Percentiles rank a stretch among this genome's conserved stretches.
Conservation (phyloP, 2,329 filamentous ascomycete species). For the Geoglossum cookeanum region DNA sequence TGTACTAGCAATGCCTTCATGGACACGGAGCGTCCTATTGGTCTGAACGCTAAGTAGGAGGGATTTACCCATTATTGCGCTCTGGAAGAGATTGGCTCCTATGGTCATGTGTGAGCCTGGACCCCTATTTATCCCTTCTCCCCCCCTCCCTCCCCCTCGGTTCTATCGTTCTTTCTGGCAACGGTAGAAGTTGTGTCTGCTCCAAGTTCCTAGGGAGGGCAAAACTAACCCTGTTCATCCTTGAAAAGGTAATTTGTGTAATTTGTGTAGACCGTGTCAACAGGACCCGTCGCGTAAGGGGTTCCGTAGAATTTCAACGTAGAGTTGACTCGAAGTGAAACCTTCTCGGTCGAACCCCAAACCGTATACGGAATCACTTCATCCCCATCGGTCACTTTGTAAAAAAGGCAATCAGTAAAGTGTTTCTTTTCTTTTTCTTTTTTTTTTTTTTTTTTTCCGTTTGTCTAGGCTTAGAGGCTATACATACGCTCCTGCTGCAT, state of each 20-base stretch:
- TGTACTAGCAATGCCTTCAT: conserved; percentile 21
- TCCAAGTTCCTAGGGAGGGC: not conserved
- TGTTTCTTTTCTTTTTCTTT: no score
- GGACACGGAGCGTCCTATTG: conserved; percentile 25
- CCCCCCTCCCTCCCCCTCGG: no score
- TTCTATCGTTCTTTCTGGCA: no score
- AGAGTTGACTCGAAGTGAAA: conserved; percentile 21
- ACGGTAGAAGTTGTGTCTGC: no score
- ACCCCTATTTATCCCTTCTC: not conserved
- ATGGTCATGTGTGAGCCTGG: conserved; percentile 4
- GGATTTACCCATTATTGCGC: conserved; percentile 25
- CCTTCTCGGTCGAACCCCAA: conserved; percentile 26
- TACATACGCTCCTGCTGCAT: conserved; percentile 21
- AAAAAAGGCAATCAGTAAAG: not conserved
- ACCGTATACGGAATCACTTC: conserved; percentile 26
- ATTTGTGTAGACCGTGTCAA: conserved; percentile 19
- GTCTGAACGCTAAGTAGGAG: conserved; percentile 25
- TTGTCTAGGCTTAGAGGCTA: no score
- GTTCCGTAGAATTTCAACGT: conserved; percentile 22
- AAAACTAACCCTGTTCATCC: conserved; percentile 13
- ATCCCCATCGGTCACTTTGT: conserved; percentile 18
- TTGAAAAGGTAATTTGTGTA: conserved; percentile 28
- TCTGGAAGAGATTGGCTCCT: conserved; percentile 24
- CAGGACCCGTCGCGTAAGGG: conserved; percentile 14
- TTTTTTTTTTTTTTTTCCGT: no score